These are phyloP conservation scores for Hermanozyma aechmeae DNA, from an alignment of 805 yeast species.

Conservation along the genomic window DNA sequence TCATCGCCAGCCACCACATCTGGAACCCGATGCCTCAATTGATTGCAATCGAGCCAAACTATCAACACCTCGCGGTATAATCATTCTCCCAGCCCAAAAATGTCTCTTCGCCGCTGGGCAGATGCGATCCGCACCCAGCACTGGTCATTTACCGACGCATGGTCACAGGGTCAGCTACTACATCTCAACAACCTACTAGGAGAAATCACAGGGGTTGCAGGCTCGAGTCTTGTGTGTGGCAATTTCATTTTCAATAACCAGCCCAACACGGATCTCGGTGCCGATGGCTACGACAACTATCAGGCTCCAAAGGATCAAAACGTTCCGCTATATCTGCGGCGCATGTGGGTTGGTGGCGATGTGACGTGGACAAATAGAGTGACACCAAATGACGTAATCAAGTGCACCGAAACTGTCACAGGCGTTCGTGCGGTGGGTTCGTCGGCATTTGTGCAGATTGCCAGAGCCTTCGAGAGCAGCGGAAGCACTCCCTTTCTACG, in stretches of 20 bases:
- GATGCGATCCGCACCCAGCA: too few species aligned
- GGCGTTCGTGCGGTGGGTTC: constrained; percentile 24
- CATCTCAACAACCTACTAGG: too few species aligned
- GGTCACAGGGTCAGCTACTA: too few species aligned
- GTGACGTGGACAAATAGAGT: background rate
- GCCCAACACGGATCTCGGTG: constrained; percentile 34
- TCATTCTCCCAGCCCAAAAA: too few species aligned
- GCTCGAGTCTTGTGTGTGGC: too few species aligned
- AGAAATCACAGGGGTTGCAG: too few species aligned
- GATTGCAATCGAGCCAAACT: too few species aligned
- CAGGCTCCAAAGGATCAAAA: constrained; percentile 47
- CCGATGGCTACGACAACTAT: constrained; percentile 75
- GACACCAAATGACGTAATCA: constrained; percentile 24
- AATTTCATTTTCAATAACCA: constrained; percentile 67
- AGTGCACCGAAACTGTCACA: constrained; percentile 46
- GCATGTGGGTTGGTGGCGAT: constrained; percentile 78
- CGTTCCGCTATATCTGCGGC: constrained; percentile 34
- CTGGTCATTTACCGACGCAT: too few species aligned
- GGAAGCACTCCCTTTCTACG: constrained; percentile 16
- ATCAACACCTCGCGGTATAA: too few species aligned
- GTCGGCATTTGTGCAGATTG: constrained; percentile 45
- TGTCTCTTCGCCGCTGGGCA: too few species aligned
- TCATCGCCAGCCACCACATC: too few species aligned
- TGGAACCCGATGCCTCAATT: too few species aligned
- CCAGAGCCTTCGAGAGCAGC: constrained; percentile 33